These are phyloP conservation scores for Phytophthora cajani DNA, from an alignment of 352 stramenopile genomes.

Conservation along the genomic window DNA sequence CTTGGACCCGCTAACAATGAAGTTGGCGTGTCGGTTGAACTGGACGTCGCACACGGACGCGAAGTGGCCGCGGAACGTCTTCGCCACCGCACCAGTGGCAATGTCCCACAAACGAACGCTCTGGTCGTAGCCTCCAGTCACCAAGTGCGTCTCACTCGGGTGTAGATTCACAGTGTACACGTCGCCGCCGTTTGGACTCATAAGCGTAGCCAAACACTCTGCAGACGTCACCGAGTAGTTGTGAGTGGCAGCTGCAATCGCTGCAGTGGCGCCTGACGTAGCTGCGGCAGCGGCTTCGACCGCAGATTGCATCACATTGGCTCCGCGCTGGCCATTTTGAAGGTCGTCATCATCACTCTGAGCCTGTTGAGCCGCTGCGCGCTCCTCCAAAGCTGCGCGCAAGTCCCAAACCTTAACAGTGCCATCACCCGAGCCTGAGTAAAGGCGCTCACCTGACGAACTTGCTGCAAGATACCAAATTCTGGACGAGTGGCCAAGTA, in stretches of 20 bases:
- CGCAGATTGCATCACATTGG: constrained; percentile 40
- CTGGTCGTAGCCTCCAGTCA: constrained; percentile 89
- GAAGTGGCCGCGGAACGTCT: constrained; percentile 83
- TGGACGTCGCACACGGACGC: constrained; percentile 88
- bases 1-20: constrained; percentile 88
- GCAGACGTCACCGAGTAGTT: constrained; percentile 49
- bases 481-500: constrained; percentile 81
- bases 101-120: constrained; percentile 89
- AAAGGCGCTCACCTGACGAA: constrained; percentile 69
- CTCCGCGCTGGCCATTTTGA: constrained; percentile 37
- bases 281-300: constrained; percentile 18
- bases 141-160: constrained; percentile 86
- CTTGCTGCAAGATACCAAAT: constrained; percentile 86
- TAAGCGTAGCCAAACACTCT: constrained; percentile 63
- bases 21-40: constrained; percentile 89
- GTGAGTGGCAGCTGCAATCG: constrained; percentile 32
- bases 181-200: constrained; percentile 65
- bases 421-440: constrained; percentile 81
- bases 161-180: constrained; percentile 89
- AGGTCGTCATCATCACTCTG: constrained; percentile 45
- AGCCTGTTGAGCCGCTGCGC: constrained; percentile 39
- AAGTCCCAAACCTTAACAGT: constrained; percentile 90
- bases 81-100: constrained; percentile 65
- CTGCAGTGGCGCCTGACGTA: constrained; percentile 26
- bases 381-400: constrained; percentile 59